These are phyloP conservation scores for Arctium minus DNA, from an alignment of 129 eudicot species.

Conservation along the genomic window DNA sequence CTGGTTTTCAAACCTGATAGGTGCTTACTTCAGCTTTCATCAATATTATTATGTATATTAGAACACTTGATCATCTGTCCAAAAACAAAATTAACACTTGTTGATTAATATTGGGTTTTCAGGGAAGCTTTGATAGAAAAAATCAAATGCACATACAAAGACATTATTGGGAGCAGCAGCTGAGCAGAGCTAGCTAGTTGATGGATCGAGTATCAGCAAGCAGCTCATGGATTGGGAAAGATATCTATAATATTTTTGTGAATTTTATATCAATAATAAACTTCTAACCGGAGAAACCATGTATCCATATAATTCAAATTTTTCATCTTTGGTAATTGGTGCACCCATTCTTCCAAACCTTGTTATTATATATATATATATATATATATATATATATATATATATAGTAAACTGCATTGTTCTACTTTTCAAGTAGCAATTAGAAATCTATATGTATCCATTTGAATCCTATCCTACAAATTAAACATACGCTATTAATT, in stretches of 20 bases:
- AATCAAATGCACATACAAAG: constrained; percentile 59
- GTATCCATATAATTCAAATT: constrained; percentile 12
- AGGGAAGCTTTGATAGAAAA: constrained; percentile 80
- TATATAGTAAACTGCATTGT: not conserved
- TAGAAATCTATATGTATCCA: not conserved
- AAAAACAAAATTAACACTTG: not conserved
- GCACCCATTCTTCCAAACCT: not conserved
- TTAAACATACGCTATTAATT: too few relatives aligned
- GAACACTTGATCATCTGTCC: too few relatives aligned
- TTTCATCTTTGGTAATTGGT: not conserved
- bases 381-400: not conserved
- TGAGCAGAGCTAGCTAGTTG: not conserved
- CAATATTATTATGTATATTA: not conserved
- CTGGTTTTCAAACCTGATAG: constrained; percentile 78
- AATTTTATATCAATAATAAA: constrained; percentile 14
- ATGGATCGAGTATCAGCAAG: constrained; percentile 1
- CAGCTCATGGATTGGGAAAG: not conserved
- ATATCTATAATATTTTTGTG: not conserved
- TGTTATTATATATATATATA: not conserved
- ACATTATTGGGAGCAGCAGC: constrained; percentile 64
- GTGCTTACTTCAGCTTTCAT: constrained; percentile 25
- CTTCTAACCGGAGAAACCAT: constrained; percentile 14
- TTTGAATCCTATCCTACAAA: too few relatives aligned
- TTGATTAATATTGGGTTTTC: constrained; percentile 19
- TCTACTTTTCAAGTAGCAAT: not conserved